phyloP scores from a whole-genome alignment of 1,284 basidiomycete genomes.

The Cerrena zonata region DNA sequence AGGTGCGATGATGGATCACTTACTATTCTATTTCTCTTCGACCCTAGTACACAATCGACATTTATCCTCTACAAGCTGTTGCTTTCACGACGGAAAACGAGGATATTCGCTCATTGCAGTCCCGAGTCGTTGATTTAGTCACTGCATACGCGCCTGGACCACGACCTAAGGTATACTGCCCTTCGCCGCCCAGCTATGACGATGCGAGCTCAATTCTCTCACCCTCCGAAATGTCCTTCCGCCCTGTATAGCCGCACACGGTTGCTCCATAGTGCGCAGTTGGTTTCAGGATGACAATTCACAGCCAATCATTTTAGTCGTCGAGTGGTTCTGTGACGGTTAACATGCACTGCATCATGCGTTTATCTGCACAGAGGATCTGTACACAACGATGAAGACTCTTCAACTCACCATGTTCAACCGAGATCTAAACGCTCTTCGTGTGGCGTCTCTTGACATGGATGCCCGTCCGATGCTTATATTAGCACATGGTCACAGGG shows the following conservation, averaged over 20 bases:
- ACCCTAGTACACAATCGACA: constrained; percentile 9
- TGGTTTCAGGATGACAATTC: background rate
- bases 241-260: background rate
- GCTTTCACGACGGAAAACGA: constrained; percentile 4
- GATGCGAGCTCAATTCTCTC: constrained; percentile 5
- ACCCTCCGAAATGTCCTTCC: background rate
- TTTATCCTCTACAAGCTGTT: constrained; percentile 9
- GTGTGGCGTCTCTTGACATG: background rate
- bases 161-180: constrained; percentile 10
- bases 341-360: background rate
- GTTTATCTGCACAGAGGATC: background rate
- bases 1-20: background rate
- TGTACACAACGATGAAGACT: too few species aligned
- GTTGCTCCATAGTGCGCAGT: background rate
- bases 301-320: background rate
- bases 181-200: constrained; percentile 12
- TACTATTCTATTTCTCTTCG: too few species aligned
- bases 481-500: too few species aligned
- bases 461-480: too few species aligned
- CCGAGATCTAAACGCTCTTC: background rate
- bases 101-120: constrained; percentile 2
- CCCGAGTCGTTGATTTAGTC: constrained; percentile 11
- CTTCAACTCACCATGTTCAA: background rate
- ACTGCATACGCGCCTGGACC: constrained; percentile 11
- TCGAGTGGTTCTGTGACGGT: background rate